These are phyloP conservation scores for Jacaranda copaia DNA, from an alignment of 257 asterid species.

Conservation along the genomic window DNA sequence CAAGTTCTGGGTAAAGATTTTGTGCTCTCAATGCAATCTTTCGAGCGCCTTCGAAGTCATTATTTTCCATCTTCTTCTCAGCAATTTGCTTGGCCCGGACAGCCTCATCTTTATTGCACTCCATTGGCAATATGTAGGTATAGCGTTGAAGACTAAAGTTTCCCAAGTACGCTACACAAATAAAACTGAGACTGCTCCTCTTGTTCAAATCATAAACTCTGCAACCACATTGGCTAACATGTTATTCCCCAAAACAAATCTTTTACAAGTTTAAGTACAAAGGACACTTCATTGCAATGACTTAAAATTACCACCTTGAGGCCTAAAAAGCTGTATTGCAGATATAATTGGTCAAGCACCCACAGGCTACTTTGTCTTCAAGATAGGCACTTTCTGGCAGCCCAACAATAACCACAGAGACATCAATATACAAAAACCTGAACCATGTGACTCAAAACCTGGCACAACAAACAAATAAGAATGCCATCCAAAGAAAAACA, in stretches of 20 bases:
- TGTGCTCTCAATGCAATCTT: constrained; percentile 62
- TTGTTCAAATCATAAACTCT: background rate
- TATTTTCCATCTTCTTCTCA: constrained; percentile 62
- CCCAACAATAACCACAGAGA: constrained; percentile 25
- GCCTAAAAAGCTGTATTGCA: no score
- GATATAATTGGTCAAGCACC: no score
- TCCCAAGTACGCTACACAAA: background rate
- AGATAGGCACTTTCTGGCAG: constrained; percentile 14
- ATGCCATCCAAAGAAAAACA: constrained; percentile 5
- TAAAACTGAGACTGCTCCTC: background rate
- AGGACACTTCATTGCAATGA: no score
- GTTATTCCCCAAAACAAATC: constrained; percentile 25
- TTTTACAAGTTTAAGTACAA: background rate
- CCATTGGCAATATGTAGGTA: constrained; percentile 49
- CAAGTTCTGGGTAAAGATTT: constrained; percentile 66
- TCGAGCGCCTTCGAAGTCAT: constrained; percentile 69
- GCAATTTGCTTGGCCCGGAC: constrained; percentile 68
- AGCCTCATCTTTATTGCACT: constrained; percentile 79
- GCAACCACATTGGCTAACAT: constrained; percentile 32
- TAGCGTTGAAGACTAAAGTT: background rate
- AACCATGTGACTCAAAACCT: constrained; percentile 30
- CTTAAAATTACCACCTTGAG: no score
- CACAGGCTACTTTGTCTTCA: constrained; percentile 35
- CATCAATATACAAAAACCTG: constrained; percentile 26
- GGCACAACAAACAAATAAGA: constrained; percentile 30